Conservation (phyloP, 495 filamentous ascomycete genomes). For the Xylaria flabelliformis region DNA sequence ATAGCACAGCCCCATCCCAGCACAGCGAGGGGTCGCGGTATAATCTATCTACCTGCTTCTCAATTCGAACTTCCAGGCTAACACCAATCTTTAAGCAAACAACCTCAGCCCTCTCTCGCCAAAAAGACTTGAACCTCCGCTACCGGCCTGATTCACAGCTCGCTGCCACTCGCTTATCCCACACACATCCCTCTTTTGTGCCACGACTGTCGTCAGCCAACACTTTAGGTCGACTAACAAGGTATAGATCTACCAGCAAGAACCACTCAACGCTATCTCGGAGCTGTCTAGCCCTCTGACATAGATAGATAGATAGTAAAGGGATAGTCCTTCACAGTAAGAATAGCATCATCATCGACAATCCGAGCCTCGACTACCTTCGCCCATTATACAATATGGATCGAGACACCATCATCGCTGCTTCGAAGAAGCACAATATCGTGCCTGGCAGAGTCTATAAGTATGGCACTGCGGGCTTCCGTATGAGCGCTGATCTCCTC, state of each 20-base stretch:
- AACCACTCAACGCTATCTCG: neutral
- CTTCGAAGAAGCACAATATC: conserved; percentile 69
- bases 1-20: neutral
- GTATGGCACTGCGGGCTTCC: conserved; percentile 92
- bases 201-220: neutral
- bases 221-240: neutral
- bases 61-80: neutral
- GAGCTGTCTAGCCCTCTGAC: neutral
- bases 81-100: neutral
- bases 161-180: neutral
- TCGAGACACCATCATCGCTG: conserved; percentile 57
- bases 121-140: neutral
- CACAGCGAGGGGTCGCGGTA: neutral
- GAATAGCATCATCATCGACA: neutral
- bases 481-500: conserved; percentile 69
- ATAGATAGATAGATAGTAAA: no score
- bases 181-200: neutral
- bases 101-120: neutral
- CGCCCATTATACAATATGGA: conserved; percentile 40
- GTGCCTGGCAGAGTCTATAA: conserved; percentile 78
- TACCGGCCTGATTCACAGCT: neutral
- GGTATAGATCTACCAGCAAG: conserved; percentile 11
- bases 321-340: conserved; percentile 11
- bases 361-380: neutral
- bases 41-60: neutral